Percentiles rank a stretch among this genome's conserved stretches.
Evolutionary conservation across 139 green algal species (phyloP).

Genomic region (Tetraselmis striata): DNA sequence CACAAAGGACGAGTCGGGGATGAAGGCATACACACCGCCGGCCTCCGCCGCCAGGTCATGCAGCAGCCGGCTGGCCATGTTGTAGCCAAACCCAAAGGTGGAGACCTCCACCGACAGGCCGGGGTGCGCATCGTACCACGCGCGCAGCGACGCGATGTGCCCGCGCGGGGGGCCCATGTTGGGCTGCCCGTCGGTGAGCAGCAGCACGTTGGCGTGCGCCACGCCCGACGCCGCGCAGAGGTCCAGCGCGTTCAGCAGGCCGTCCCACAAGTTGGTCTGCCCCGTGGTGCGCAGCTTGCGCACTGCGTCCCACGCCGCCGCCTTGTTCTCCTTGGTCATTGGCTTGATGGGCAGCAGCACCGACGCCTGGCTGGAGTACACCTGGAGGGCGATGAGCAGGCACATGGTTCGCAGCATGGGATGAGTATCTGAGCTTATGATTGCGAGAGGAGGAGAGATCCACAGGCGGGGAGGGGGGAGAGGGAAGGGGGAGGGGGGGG

Average conservation of each 20-base stretch:
- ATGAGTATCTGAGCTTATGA: too few species aligned
- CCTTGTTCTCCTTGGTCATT: background rate
- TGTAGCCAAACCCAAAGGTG: constrained; percentile 2
- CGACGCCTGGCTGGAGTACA: background rate
- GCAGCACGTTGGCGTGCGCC: background rate
- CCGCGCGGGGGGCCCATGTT: constrained; percentile 1
- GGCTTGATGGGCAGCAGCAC: background rate
- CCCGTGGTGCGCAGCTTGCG: background rate
- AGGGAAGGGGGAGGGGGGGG: too few species aligned
- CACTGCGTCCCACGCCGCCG: background rate
- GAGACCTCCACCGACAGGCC: background rate
- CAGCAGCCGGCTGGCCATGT: background rate
- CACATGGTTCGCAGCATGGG: too few species aligned
- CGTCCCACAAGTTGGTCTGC: constrained; percentile 1
- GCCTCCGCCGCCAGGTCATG: background rate
- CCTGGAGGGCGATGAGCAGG: too few species aligned
- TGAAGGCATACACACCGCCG: background rate
- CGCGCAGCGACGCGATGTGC: background rate
- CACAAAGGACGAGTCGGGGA: background rate
- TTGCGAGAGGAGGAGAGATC: too few species aligned
- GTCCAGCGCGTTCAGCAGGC: background rate
- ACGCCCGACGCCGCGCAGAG: background rate
- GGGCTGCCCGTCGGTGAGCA: constrained; percentile 1
- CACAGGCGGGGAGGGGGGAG: too few species aligned
- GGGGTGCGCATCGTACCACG: background rate